Evolutionary conservation across 192 early-diverging fungal species (phyloP), one percentile per base, ranked within the genome.

Genomic region (Jimgerdemannia lactiflua): DNA sequence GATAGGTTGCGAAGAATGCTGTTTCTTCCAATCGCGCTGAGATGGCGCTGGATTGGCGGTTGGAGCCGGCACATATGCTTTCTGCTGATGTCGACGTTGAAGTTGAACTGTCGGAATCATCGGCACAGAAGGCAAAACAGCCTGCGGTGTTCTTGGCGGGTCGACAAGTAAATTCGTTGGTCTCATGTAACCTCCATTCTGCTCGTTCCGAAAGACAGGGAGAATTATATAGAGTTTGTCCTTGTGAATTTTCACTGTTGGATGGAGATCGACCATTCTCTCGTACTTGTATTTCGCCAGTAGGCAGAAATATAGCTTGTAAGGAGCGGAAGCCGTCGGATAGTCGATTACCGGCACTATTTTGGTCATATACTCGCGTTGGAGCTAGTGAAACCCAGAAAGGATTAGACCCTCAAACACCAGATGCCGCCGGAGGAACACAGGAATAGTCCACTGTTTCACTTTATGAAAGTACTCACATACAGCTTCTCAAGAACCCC

Each of bases 301-400:
- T 59, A 14, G 49, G 14, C 49, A 59, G 49, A 59, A 59, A 14
- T 10, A 59, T 59, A 59, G 49, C 42, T 68, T 77, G 65, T 73
- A 77, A 4, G 11, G 1, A 14, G 68, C 14, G 29, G 20, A 42
- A 14, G 68, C 67, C 39, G 69, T 63, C 20, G 76, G 76, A 63
- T 77, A 77, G 64, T 77, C 71, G 11, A 77, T 72, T 3, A 77
- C 42, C n/a, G 71, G 76, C 11, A 77, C 18, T 40, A 6, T 41
- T 49, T 69, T 39, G 4, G 3, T 43, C 42, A 43, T 73, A 18
- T 69, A 4, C 0, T 0, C 2, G 64, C 54, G 44, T 44, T n/a
- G 71, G 42, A 77, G 72, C 76, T 77, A 69, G 20, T n/a, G 17
- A 14, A 0, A 40, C 10, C 0, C 3, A 3, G 4, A 10, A 18